Conservation (phyloP, 2,329 filamentous ascomycete genomes). For the Scytalidium sp. region DNA sequence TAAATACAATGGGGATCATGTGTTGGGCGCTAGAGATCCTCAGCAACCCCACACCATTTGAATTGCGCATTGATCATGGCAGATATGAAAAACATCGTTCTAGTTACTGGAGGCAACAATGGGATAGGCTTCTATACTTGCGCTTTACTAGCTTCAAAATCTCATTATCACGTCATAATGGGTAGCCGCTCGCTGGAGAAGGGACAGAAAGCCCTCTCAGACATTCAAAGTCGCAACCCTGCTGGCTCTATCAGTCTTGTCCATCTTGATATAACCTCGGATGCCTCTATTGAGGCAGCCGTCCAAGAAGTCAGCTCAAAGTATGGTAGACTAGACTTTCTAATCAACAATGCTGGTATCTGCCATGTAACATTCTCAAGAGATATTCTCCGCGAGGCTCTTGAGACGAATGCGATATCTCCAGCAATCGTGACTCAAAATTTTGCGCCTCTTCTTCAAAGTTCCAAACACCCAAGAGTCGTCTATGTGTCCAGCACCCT, state of each 20-base stretch:
- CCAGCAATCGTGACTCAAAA: slow-evolving; percentile 5
- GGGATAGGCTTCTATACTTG: slow-evolving; percentile 37
- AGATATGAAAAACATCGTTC: slow-evolving; percentile 20
- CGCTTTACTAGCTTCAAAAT: slow-evolving; percentile 7
- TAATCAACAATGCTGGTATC: slow-evolving; percentile 32
- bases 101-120: slow-evolving; percentile 38
- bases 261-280: slow-evolving; percentile 28
- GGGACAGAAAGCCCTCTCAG: slow-evolving; percentile 14
- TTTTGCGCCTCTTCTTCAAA: slow-evolving; percentile 7
- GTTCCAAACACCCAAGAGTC: slow-evolving; percentile 16
- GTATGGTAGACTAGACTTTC: slow-evolving; percentile 28
- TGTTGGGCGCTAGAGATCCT: too few species aligned
- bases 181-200: slow-evolving; percentile 17
- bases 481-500: slow-evolving; percentile 37
- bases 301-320: slow-evolving; percentile 19
- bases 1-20: too few species aligned
- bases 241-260: slow-evolving; percentile 16
- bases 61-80: too few species aligned
- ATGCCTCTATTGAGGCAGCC: slow-evolving; percentile 27
- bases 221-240: slow-evolving; percentile 28
- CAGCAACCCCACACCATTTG: too few species aligned
- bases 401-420: slow-evolving; percentile 10
- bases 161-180: slow-evolving; percentile 21
- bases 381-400: slow-evolving; percentile 6
- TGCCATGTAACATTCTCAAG: too few species aligned